phyloP scores from a whole-genome alignment of 208 protist species.

The Phytomonas sp. region DNA sequence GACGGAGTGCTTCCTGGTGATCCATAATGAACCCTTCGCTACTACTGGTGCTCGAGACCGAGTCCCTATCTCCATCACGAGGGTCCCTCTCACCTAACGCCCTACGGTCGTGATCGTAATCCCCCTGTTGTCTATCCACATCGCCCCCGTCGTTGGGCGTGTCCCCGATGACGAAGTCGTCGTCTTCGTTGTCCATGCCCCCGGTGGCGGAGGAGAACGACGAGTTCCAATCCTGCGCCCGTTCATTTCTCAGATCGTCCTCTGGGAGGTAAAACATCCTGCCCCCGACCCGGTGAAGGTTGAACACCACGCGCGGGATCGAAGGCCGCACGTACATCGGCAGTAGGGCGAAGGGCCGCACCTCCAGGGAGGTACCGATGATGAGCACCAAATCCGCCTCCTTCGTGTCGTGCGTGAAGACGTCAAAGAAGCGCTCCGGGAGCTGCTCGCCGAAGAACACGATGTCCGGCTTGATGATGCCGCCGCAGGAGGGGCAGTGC shows the following conservation, averaged over 20 bases:
- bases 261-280: conserved; percentile 62
- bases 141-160: background rate
- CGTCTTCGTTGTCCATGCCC: background rate
- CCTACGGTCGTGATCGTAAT: conserved; percentile 1
- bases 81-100: background rate
- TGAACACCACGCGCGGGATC: conserved; percentile 89
- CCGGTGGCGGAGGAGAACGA: background rate
- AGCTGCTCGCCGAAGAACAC: conserved; percentile 96
- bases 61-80: background rate
- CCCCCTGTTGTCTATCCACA: background rate
- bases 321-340: conserved; percentile 31
- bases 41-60: conserved; percentile 20
- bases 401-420: conserved; percentile 53
- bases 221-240: background rate
- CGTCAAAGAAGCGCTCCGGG: conserved; percentile 75
- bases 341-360: conserved; percentile 90
- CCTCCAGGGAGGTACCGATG: conserved; percentile 93
- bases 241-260: conserved; percentile 12
- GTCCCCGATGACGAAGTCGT: background rate
- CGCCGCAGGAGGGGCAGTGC: conserved; percentile 48
- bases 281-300: conserved; percentile 71
- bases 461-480: conserved; percentile 93
- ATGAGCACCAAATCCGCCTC: conserved; percentile 89
- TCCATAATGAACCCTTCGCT: conserved; percentile 40
- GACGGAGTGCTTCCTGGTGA: conserved; percentile 27